Evolutionary conservation across 208 protist species (phyloP), one percentile per base, ranked within the genome.

Genomic region (Leishmania martiniquensis): DNA sequence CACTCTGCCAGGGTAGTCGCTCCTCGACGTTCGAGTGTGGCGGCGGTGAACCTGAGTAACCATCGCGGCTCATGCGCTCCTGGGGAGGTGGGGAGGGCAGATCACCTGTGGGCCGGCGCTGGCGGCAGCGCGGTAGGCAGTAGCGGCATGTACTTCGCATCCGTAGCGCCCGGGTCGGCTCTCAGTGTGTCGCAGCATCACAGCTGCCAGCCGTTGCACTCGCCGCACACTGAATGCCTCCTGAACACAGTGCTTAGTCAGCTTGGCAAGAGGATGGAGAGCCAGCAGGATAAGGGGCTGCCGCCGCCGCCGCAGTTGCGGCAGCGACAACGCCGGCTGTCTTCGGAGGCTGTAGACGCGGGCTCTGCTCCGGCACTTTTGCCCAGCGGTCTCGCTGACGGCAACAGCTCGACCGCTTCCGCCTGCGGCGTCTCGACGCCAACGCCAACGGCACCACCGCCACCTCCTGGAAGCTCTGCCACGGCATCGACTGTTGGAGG

Each of bases 141-240:
- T 44, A 45, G 49, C 1, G 70, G 62, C 5, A 37, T 42, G 49
- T 77, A 66, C 44, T 68, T 70, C 15, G 62, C 62, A 22, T 77
- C 72, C 29, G 49, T 57, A 65, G 74, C 78, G 0, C 77, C 71
- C 10, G 77, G 77, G 10, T 76, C 71, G 0, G 49, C 69, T 20
- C 34, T 55, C 25, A 73, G 22, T 2, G 63, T 45, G 6, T 67
- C 79, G 34, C 54, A 47, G 66, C 72, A 37, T 44, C 73, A 44
- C 22, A 15, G 39, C 34, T 45, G 79, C 37, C 54, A 74, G 7
- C 49, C 45, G 10, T 45, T 51, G 57, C 57, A 83, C 57, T 83
- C 79, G 34, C 79, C 79, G 6, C 66, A 62, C 68, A 83, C 79
- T 22, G 79, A 78, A 57, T 78, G 79, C 42, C 73, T 83, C 22